Conservation (phyloP, 345 rosid species). For the Euphorbia pulcherrima region DNA sequence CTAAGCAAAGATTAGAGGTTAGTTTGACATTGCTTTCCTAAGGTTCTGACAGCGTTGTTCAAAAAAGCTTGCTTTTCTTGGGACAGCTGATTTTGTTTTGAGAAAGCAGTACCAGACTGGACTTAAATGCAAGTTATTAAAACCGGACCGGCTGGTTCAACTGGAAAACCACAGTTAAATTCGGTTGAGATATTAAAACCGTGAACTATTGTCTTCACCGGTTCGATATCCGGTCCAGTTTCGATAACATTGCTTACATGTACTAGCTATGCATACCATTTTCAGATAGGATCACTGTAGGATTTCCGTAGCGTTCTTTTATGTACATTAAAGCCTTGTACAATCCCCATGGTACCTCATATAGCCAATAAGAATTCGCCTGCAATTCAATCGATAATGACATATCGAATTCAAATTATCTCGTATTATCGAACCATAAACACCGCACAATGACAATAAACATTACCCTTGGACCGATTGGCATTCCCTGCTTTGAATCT, state of each 20-base stretch:
- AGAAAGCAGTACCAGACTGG: no score
- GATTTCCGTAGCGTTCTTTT: constrained; percentile 88
- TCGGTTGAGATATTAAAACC: no score
- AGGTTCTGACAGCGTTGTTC: no score
- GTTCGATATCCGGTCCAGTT: no score
- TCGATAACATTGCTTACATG: no score
- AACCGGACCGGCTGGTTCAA: no score
- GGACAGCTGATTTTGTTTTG: no score
- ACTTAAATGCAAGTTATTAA: no score
- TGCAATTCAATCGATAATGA: constrained; percentile 24
- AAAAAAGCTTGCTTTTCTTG: no score
- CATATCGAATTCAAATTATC: not conserved
- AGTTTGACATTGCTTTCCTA: no score
- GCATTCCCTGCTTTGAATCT: constrained; percentile 63
- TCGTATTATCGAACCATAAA: not conserved
- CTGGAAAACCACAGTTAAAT: no score
- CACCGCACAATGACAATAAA: not conserved
- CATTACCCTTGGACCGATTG: constrained; percentile 76
- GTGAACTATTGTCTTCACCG: no score
- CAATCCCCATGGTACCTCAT: constrained; percentile 95
- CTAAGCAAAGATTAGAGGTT: not conserved
- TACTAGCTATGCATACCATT: constrained; percentile 45
- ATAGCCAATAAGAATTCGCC: constrained; percentile 86
- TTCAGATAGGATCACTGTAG: constrained; percentile 72
- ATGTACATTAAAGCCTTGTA: constrained; percentile 83